These are phyloP conservation scores for Starmerella riodocensis DNA, from an alignment of 805 yeast species.

Conservation along the genomic window DNA sequence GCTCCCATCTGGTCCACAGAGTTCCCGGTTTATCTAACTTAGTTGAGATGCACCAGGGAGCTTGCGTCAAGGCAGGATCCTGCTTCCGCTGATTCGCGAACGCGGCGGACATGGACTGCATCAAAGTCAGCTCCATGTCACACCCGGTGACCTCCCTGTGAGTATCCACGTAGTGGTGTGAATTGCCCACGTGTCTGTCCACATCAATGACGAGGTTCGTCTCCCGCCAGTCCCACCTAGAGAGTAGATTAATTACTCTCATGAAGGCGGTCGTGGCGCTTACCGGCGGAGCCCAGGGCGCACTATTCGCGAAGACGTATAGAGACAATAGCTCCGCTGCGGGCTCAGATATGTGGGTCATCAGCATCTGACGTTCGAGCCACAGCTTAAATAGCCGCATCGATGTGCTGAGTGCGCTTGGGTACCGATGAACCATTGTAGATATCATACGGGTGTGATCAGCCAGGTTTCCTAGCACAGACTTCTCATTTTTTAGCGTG, in stretches of 20 bases:
- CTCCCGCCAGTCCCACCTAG: slow-evolving; percentile 91
- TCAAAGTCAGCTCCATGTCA: slow-evolving; percentile 42
- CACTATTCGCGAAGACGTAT: slow-evolving; percentile 73
- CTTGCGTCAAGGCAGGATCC: slow-evolving; percentile 70
- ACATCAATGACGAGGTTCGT: slow-evolving; percentile 66
- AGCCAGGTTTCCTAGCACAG: slow-evolving; percentile 36
- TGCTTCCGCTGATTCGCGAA: slow-evolving; percentile 55
- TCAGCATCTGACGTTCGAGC: slow-evolving; percentile 70
- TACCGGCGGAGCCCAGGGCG: slow-evolving; percentile 72
- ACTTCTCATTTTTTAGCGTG: background rate
- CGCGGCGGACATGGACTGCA: slow-evolving; percentile 47
- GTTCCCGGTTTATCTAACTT: slow-evolving; percentile 78
- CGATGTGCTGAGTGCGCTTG: slow-evolving; percentile 54
- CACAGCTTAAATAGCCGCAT: slow-evolving; percentile 79
- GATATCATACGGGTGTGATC: slow-evolving; percentile 73
- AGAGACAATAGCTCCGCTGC: slow-evolving; percentile 69
- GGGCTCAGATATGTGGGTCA: slow-evolving; percentile 63
- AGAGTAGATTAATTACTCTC: slow-evolving; percentile 53
- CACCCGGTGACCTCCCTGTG: slow-evolving; percentile 24
- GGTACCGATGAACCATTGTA: slow-evolving; percentile 56
- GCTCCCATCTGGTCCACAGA: slow-evolving; percentile 56
- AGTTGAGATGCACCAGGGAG: slow-evolving; percentile 73
- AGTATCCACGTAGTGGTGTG: slow-evolving; percentile 11
- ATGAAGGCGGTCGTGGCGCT: slow-evolving; percentile 71
- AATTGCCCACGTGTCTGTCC: slow-evolving; percentile 28